Base-by-base conservation (phyloP, 2,329 filamentous ascomycete species). In the Penicillium verrucosum region DNA sequence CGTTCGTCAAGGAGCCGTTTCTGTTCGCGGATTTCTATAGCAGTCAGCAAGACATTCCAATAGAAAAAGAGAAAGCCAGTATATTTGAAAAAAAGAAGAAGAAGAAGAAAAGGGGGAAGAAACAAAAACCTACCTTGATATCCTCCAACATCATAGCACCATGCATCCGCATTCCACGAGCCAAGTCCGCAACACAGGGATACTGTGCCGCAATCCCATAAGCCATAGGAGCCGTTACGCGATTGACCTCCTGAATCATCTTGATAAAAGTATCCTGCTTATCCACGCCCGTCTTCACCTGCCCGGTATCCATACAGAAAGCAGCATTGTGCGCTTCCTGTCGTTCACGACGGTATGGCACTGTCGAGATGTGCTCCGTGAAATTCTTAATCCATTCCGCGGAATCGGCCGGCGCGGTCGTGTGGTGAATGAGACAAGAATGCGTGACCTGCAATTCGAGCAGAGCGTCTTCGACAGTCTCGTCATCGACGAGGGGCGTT, bases 241-340 rank as follows among this genome's bases (percentile, higher is more conserved):
- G 83, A 14, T 80, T 80, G 40, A 92, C 84, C 73, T 92, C 87
- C 72, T 91, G 87, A 49, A 94, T 75, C 89, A 93, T 90, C 61
- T 84, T 84, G 43, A 85, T 77, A 60, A 88, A 93, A 0, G 86
- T 90, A 65, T 92, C 89, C 7, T 76, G 71, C 2, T 81, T 75
- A 42, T 84, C 82, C 29, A 88, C 83, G 29, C 89, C 89, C 0
- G 85, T 83, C 53, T 84, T 85, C 41, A 93, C 87, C 73, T 93
- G 89, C 0, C 89, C 89, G 0, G 80, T 78, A 51, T 90, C 89
- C 87, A 92, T 92, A 73, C 89, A 92, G 70, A 93, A 93, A 0
- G 82, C 73, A 4, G 76, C 71, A 63, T 77, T 73, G 16, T 78
- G 85, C 2, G 77, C 68, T 1, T 81, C 79, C 52, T 77, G 75